Evolutionary conservation across 768 basidiomycete genomes (phyloP), one percentile per base, ranked within the genome.

Genomic region (Terana coerulea): DNA sequence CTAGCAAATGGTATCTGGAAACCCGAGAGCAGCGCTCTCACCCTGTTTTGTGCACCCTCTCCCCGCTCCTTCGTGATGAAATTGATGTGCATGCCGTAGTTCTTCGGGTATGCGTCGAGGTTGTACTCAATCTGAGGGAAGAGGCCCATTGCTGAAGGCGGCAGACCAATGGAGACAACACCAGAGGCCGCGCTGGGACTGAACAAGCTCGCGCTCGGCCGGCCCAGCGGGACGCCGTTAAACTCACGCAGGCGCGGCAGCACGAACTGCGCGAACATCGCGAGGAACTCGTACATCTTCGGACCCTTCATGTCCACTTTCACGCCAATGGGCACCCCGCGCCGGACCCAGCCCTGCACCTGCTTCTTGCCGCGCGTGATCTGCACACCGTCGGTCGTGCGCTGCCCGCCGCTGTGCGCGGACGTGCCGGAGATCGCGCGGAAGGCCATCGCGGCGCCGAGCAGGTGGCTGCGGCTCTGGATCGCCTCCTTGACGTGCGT

Each of bases 41-140:
- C 94, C 52, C 81, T 77, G 65, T 94, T 88, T 72, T 97, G 90
- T 6, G 95, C 95, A 11, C 91, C 91, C n/a, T 84, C 69, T 0
- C 95, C 95, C 39, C 75, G 74, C 4, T 90, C 88, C 64, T 88
- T 92, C 19, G 95, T 98, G 51, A 94, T 77, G 64, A 95, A 94
- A 65, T 95, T 90, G 31, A 99, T 84, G 64, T 98, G 90, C 81
- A 99, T 91, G 17, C 95, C 95, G 61, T 86, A 86, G 40, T 81
- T 65, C 57, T 80, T 81, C 5, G 93, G 91, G 65, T 98, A 99
- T 25, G 88, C 71, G 62, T 98, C 95, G 36, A 88, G 68, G 66
- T 97, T 97, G 67, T 93, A 86, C 71, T 98, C 95, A 51, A 98
- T 88, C 71, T 95, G 91, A 1, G 95, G 95, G 75, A 98, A 99